Evolutionary conservation across 1,284 basidiomycete genomes (phyloP).

Genomic region (Apiotrichum gracile): DNA sequence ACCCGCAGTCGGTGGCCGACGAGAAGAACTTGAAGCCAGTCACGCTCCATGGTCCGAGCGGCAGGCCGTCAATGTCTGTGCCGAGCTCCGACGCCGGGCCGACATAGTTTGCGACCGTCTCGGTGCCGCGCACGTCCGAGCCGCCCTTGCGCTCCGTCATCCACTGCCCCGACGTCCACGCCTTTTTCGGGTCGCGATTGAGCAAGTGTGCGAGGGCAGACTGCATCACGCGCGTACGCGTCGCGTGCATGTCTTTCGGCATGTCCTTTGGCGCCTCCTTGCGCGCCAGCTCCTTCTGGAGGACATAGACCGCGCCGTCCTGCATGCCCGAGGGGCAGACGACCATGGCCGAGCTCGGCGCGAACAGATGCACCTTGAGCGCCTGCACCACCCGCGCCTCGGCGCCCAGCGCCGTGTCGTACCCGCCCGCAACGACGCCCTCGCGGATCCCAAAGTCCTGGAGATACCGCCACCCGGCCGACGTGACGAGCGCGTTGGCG

Average conservation of each 20-base stretch:
- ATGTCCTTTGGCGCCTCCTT: not conserved
- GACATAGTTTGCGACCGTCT: conserved; percentile 59
- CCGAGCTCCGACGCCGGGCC: not conserved
- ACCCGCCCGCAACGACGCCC: conserved; percentile 12
- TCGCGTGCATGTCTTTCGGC: not conserved
- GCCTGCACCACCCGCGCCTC: conserved; percentile 15
- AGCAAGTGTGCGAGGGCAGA: conserved; percentile 11
- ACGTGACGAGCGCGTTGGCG: conserved; percentile 10
- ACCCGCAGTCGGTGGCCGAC: conserved; percentile 60
- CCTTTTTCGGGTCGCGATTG: conserved; percentile 51
- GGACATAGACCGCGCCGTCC: conserved; percentile 12
- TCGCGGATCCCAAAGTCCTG: conserved; percentile 10
- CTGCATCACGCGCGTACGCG: conserved; percentile 10
- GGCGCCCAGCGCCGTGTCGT: conserved; percentile 5
- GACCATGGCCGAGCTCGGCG: conserved; percentile 4
- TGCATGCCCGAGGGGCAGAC: conserved; percentile 14
- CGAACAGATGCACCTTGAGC: conserved; percentile 14
- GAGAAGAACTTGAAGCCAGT: conserved; percentile 80
- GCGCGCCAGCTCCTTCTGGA: conserved; percentile 2
- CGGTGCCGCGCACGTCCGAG: conserved; percentile 68
- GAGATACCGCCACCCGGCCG: conserved; percentile 15
- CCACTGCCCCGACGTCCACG: conserved; percentile 75
- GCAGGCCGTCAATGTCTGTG: conserved; percentile 13
- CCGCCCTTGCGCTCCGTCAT: conserved; percentile 77
- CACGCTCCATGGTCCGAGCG: conserved; percentile 38